Evolutionary conservation across 2,329 filamentous ascomycete species (phyloP).

Genomic region (Colletotrichum navitas): DNA sequence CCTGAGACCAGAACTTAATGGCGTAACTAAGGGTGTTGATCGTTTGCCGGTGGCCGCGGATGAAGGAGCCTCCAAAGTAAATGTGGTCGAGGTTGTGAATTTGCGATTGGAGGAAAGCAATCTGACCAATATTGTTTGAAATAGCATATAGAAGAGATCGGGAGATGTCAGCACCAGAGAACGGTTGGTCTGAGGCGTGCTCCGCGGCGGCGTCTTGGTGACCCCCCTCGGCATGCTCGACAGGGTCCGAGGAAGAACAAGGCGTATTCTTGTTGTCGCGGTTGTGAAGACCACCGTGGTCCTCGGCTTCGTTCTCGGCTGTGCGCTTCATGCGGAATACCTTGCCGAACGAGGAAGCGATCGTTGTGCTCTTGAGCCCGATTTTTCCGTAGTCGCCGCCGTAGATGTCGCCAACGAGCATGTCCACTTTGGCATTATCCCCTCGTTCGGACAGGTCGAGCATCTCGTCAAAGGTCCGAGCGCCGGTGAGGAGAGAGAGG

Average conservation of each 20-base stretch:
- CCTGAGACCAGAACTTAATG: conserved; percentile 97
- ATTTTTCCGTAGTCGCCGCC: conserved; percentile 97
- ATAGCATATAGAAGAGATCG: conserved; percentile 94
- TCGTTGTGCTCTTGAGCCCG: conserved; percentile 93
- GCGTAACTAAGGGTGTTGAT: conserved; percentile 98
- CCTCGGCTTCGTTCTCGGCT: conserved; percentile 83
- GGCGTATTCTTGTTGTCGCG: conserved; percentile 57
- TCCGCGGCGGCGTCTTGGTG: conserved; percentile 28
- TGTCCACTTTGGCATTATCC: conserved; percentile 93
- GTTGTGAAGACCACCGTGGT: conserved; percentile 70
- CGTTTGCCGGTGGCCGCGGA: conserved; percentile 94
- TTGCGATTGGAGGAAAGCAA: conserved; percentile 96
- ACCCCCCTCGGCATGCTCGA: conserved; percentile 2
- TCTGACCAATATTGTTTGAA: conserved; percentile 98
- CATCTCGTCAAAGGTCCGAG: conserved; percentile 98
- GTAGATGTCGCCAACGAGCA: conserved; percentile 98
- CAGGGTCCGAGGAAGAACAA: conserved; percentile 41
- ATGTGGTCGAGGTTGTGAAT: conserved; percentile 93
- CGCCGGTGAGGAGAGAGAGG: conserved; percentile 91
- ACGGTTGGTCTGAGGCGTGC: conserved; percentile 58
- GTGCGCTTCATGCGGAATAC: conserved; percentile 93
- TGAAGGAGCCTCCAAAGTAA: conserved; percentile 98
- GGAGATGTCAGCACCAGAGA: conserved; percentile 87
- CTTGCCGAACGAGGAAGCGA: conserved; percentile 96
- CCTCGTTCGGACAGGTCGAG: conserved; percentile 89